phyloP scores from a whole-genome alignment of 2,329 filamentous ascomycete genomes.

The Fusarium sororula region DNA sequence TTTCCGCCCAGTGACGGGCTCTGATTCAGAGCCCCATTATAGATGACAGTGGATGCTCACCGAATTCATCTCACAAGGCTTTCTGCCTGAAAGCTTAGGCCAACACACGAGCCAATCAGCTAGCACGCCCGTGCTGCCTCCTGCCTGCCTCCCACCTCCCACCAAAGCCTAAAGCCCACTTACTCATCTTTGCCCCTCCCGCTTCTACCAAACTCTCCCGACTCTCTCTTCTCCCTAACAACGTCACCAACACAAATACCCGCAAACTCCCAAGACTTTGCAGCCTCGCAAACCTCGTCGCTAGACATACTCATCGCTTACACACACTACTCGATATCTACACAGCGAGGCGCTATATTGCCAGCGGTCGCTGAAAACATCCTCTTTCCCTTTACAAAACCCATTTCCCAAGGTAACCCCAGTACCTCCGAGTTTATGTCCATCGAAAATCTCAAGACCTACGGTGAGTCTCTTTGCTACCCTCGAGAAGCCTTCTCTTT shows the following conservation, averaged over 20 bases:
- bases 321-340: constrained; percentile 14
- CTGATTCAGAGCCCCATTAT: constrained; percentile 15
- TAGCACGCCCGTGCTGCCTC: constrained; percentile 7
- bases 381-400: constrained; percentile 52
- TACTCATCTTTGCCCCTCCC: constrained; percentile 40
- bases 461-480: constrained; percentile 69
- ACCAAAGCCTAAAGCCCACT: constrained; percentile 17
- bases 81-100: constrained; percentile 17
- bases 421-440: constrained; percentile 90
- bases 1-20: neutral
- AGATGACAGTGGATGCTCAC: constrained; percentile 24
- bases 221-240: constrained; percentile 29
- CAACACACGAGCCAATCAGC: neutral
- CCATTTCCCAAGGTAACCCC: constrained; percentile 65
- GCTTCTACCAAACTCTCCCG: constrained; percentile 22
- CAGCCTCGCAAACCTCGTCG: constrained; percentile 30
- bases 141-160: neutral
- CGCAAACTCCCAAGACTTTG: constrained; percentile 29
- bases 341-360: constrained; percentile 58
- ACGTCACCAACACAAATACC: constrained; percentile 40
- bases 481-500: too few relatives aligned
- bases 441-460: constrained; percentile 98
- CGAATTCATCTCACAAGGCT: constrained; percentile 17
- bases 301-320: constrained; percentile 18
- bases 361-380: constrained; percentile 61